Evolutionary conservation across 1,284 basidiomycete genomes (phyloP).

Genomic region (Rhodotorula sp.): DNA sequence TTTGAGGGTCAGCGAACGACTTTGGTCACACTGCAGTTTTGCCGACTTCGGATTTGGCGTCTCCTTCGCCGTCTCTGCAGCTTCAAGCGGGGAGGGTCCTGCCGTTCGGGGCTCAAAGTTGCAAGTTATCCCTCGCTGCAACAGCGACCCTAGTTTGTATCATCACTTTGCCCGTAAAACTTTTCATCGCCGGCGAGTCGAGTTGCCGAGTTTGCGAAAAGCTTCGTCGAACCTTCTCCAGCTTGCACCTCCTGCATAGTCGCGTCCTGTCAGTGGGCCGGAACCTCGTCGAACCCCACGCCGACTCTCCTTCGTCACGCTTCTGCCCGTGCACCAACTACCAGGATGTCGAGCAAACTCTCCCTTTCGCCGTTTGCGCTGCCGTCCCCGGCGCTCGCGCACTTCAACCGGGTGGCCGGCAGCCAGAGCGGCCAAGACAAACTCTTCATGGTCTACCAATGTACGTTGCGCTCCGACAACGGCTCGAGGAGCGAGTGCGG

Average conservation of each 20-base stretch:
- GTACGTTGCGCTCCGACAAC: not conserved
- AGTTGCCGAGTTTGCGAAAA: too few relatives aligned
- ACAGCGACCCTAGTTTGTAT: too few relatives aligned
- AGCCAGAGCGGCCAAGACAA: slow-evolving; percentile 40
- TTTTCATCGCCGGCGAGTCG: too few relatives aligned
- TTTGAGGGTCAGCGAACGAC: too few relatives aligned
- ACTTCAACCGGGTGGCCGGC: slow-evolving; percentile 37
- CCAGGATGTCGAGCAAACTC: slow-evolving; percentile 1
- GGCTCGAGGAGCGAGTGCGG: not conserved
- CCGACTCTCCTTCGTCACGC: not conserved
- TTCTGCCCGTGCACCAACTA: not conserved
- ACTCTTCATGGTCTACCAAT: slow-evolving; percentile 42
- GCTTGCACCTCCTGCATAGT: not conserved
- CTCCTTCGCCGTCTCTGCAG: too few relatives aligned
- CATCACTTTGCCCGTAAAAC: too few relatives aligned
- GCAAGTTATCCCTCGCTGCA: too few relatives aligned
- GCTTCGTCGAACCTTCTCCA: not conserved
- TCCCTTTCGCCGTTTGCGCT: slow-evolving; percentile 38
- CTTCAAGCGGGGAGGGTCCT: too few relatives aligned
- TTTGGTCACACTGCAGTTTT: too few relatives aligned
- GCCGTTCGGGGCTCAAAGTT: too few relatives aligned
- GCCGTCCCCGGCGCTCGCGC: slow-evolving; percentile 28
- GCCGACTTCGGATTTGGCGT: too few relatives aligned
- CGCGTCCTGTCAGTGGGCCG: not conserved
- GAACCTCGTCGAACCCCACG: not conserved